These are phyloP conservation scores for Quercus robur DNA, from an alignment of 306 rosid species.

Conservation along the genomic window DNA sequence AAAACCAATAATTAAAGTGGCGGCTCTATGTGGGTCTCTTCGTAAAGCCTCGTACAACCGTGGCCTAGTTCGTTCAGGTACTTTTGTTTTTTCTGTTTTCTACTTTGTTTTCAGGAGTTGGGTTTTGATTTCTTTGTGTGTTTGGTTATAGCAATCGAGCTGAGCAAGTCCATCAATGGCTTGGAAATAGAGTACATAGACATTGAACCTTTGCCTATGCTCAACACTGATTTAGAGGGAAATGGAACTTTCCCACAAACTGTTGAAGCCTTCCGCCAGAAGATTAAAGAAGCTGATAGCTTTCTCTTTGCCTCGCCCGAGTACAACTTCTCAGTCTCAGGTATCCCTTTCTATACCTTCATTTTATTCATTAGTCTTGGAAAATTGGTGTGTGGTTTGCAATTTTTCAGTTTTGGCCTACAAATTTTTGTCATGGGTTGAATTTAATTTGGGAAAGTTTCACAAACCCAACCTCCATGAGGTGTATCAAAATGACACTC, in stretches of 20 bases:
- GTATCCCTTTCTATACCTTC: slow-evolving; percentile 14
- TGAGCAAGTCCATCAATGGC: slow-evolving; percentile 46
- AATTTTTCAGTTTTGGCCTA: too few relatives aligned
- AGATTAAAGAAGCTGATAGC: slow-evolving; percentile 59
- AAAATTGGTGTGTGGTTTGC: too few relatives aligned
- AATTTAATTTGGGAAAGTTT: too few relatives aligned
- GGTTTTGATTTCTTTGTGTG: background rate
- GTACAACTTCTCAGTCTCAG: slow-evolving; percentile 69
- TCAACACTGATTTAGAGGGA: slow-evolving; percentile 68
- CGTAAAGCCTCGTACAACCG: slow-evolving; percentile 54
- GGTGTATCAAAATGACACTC: too few relatives aligned
- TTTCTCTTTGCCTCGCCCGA: slow-evolving; percentile 83
- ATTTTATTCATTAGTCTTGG: too few relatives aligned
- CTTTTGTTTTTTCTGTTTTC: background rate
- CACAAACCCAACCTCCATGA: too few relatives aligned
- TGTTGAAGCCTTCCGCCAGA: slow-evolving; percentile 59
- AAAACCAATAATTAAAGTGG: slow-evolving; percentile 41
- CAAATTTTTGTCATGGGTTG: too few relatives aligned
- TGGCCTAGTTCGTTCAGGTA: slow-evolving; percentile 68
- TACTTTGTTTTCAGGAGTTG: background rate
- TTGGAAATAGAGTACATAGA: slow-evolving; percentile 62
- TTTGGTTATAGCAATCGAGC: slow-evolving; percentile 42
- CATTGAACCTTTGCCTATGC: slow-evolving; percentile 54
- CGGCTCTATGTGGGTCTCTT: slow-evolving; percentile 60
- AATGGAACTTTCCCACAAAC: slow-evolving; percentile 45